Evolutionary conservation across 176 grass and related monocot genomes (phyloP).

Genomic region (Puccinellia tenuiflora): DNA sequence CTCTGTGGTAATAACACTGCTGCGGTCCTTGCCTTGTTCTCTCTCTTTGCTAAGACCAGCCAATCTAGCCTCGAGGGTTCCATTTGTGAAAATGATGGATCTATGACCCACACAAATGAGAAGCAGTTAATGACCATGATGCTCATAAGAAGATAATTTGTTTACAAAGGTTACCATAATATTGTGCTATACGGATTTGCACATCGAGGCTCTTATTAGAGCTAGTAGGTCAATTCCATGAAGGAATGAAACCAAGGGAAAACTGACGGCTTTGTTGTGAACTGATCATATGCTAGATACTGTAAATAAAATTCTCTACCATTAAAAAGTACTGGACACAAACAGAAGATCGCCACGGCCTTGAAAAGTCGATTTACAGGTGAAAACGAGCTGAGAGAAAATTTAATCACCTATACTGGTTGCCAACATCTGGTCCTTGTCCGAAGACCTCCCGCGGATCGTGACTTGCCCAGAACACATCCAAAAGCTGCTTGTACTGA

Average conservation of each 20-base stretch:
- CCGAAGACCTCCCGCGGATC: constrained; percentile 90
- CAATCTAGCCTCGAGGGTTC: constrained; percentile 58
- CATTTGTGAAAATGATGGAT: constrained; percentile 89
- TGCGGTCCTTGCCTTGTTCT: constrained; percentile 76
- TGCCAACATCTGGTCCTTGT: constrained; percentile 95
- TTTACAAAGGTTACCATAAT: not conserved
- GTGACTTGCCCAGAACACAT: constrained; percentile 87
- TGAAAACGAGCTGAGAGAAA: not conserved
- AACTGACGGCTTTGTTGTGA: not conserved
- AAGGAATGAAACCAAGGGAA: not conserved
- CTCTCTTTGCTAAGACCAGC: constrained; percentile 76
- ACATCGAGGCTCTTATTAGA: not conserved
- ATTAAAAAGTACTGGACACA: not conserved
- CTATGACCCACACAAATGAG: constrained; percentile 30
- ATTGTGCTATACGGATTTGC: not conserved
- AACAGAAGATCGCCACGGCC: not conserved
- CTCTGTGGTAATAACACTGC: constrained; percentile 71
- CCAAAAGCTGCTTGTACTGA: constrained; percentile 81
- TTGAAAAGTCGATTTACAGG: not conserved
- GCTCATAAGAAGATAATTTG: not conserved
- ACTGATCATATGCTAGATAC: not conserved
- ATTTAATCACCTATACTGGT: constrained; percentile 72
- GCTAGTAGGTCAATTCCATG: not conserved
- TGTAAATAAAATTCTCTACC: not conserved
- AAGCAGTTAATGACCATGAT: not conserved